Base-by-base conservation (phyloP, 1,284 basidiomycete genomes). In the Moesziomyces sp. region DNA sequence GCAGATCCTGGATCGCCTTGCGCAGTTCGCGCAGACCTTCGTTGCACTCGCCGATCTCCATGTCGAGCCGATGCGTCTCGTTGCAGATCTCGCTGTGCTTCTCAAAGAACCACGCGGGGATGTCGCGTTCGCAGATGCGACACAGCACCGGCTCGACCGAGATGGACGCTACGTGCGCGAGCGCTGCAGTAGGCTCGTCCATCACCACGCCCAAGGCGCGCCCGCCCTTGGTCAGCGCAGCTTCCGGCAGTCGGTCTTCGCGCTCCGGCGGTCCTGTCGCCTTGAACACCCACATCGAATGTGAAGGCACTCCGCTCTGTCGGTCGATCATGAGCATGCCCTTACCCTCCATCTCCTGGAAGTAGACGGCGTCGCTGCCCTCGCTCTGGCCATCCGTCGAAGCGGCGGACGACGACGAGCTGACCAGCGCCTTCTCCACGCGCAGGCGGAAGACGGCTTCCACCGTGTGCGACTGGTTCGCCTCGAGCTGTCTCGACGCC, bases 11-110 rank as follows among this genome's bases (percentile, higher is more conserved):
- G 47, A 76, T 91, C 3, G 92, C 92, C 79, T 90, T 92, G 60
- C 90, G 88, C 54, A 99, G 87, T 81, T 99, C 97, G 11, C 88
- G 86, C 57, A 99, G 91, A 26, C 90, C 91, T 83, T 99, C 97
- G 86, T 99, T 97, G 86, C 91, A 93, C 80, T 94, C 92, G 30
- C 89, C 87, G 69, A 99, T 94, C 85, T 97, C 94, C 44, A 96
- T 94, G 85, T 99, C 97, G 70, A 99, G 88, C 46, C 94, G 91
- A 85, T 99, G 97, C 1, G 94, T 91, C 85, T 98, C 97, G 78
- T 91, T 93, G 84, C 97, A 99, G 11, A 96, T 99, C 86, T 99
- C 97, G 87, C 95, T 98, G 87, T 99, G 97, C 87, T 98, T 98
- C 86, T 98, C 97, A 83, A 99, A 99, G 87, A 96, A 99, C 95